Base-by-base conservation (phyloP, 768 basidiomycete species). In the Calocybe cyanea region DNA sequence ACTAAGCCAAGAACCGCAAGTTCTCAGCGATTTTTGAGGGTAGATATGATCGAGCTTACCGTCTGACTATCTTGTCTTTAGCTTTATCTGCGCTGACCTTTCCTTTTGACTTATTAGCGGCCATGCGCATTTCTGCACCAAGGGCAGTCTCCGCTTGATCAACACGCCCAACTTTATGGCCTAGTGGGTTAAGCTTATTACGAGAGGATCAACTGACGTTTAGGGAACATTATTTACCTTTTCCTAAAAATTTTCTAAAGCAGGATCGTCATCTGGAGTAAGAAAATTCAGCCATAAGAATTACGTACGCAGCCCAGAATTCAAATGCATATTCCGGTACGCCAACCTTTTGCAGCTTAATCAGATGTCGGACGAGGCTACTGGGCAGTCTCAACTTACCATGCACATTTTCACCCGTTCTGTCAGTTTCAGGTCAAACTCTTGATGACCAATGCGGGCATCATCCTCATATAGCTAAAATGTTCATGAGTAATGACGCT, bases 351-450 rank as follows among this genome's bases (percentile, higher is more conserved):
- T 5, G 7, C 18, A 45, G 24, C 25, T 25, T 38, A 34, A 23
- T 30, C 34, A 35, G 33, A 36, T 43, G 31, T 30, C 13, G 31
- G 9, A 14, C 8, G 24, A 14, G 4, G 15, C 21, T 36, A 2
- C 7, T 19, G 11, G 2, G 18, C 13, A 24, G 2, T 19, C 36
- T 14, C 30, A 7, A 55, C 74, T 32, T 32, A 90, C 95, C 95
- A 99, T 99, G 50, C 85, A 92, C 96, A 99, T 99, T 66, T 98
- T 98, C 37, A 98, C 96, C 50, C 96, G 72, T 45, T 85, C 75
- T 0, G 89, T 92, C 28, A 92, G 73, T 59, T 99, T 98, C 46
- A 99, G 69, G 56, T 98, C 96, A 60, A 99, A 99, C 45, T 94
- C 83, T 56, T 84, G 85, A 63, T 98, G 92, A 1, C 96, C 96